Evolutionary conservation across 2,329 filamentous ascomycete species (phyloP).

Genomic region (Aureobasidium melanogenum): DNA sequence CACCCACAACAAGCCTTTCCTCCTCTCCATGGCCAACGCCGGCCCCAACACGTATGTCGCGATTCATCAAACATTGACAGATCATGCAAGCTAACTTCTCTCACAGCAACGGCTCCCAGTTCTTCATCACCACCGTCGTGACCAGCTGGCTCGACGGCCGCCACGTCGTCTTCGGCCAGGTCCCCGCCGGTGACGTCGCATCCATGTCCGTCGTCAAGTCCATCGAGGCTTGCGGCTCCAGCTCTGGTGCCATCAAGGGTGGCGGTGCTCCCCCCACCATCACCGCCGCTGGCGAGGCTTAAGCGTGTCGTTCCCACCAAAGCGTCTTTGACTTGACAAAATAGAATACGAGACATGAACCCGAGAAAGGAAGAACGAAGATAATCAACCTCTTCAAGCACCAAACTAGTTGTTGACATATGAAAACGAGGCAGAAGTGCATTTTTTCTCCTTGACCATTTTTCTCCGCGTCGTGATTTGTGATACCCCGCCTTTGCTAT

Average conservation of each 20-base stretch:
- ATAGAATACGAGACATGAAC: conserved; percentile 11
- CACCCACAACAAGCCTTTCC: conserved; percentile 86
- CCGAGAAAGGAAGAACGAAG: background rate
- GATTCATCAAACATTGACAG: background rate
- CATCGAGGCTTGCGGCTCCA: conserved; percentile 51
- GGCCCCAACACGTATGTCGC: conserved; percentile 76
- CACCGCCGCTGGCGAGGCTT: conserved; percentile 36
- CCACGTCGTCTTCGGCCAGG: conserved; percentile 79
- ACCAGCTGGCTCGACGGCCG: conserved; percentile 65
- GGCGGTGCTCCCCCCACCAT: conserved; percentile 45
- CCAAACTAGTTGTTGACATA: background rate
- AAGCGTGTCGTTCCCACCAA: conserved; percentile 13
- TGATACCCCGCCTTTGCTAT: background rate
- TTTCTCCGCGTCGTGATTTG: background rate
- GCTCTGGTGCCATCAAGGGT: conserved; percentile 44
- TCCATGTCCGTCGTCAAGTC: conserved; percentile 48
- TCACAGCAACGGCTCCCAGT: conserved; percentile 60
- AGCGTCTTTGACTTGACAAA: background rate
- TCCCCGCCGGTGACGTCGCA: conserved; percentile 43
- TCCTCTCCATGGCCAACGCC: conserved; percentile 97
- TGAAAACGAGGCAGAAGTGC: background rate
- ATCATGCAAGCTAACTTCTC: background rate
- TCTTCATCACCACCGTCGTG: conserved; percentile 62
- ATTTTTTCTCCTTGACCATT: background rate
- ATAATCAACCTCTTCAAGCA: background rate